Base-by-base conservation (phyloP, 108 stramenopile species). In the Nannochloropsis oceanica region DNA sequence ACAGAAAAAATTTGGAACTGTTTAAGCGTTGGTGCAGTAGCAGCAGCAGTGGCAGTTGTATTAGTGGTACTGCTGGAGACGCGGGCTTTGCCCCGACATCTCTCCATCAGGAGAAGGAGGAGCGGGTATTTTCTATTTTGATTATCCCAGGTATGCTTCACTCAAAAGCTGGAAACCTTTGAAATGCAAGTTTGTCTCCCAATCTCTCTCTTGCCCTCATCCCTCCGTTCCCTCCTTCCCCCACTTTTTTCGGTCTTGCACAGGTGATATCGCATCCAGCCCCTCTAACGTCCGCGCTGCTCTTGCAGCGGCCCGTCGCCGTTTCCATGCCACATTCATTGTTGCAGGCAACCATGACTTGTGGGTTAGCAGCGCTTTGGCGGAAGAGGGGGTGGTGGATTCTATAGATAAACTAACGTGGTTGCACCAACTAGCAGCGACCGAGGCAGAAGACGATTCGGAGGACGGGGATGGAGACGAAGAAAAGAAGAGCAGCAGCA, bases 281-380 rank as follows among this genome's bases (percentile, higher is more conserved):
- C 59, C 59, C 18, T 18, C 59, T 7, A 73, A 73, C n/a, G 5
- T 73, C 59, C 18, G n/a, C 7, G 59, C 59, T n/a, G 59, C n/a
- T n/a, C n/a, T 73, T 18, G 59, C 59, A 5, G 59, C 59, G 22
- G n/a, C 59, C n/a, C 0, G 59, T 7, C 59, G 59, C 10, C 59
- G 59, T n/a, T 73, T 73, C n/a, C 59, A 73, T 73, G 59, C 59
- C 59, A 73, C 59, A 9, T 73, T 73, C n/a, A 73, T 86, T 27
- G 86, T 86, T 14, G 86, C 81, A 12, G 86, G 86, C 22, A 86
- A 86, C 82, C 86, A 86, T 82, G 86, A 86, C 42, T 44, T 86
- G 86, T 86, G 86, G 86, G 44, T 50, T 34, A 79, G 43, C 0
- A 27, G 8, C 50, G 25, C 34, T 11, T 73, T 73, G 59, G 59